Conservation (phyloP, 345 rosid species). For the Brassica napus region Da-Ae NC_063447.1:54306001-54306500, state of each 20-base stretch:
- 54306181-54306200: slow-evolving; percentile 65
- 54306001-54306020: slow-evolving; percentile 93
- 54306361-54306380: slow-evolving; percentile 78
- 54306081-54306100: slow-evolving; percentile 34
- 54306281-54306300: slow-evolving; percentile 91
- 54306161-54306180: slow-evolving; percentile 55
- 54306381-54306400: slow-evolving; percentile 83
- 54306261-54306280: slow-evolving; percentile 88
- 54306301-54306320: slow-evolving; percentile 63
- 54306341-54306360: slow-evolving; percentile 99
- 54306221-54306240: slow-evolving; percentile 95
- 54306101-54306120: slow-evolving; percentile 47
- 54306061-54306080: slow-evolving; percentile 25
- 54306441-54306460: slow-evolving; percentile 94
- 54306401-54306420: slow-evolving; percentile 83
- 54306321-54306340: slow-evolving; percentile 66
- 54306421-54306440: slow-evolving; percentile 81
- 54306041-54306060: slow-evolving; percentile 12
- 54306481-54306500: slow-evolving; percentile 72
- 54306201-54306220: slow-evolving; percentile 90
- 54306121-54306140: slow-evolving; percentile 51
- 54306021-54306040: slow-evolving; percentile 14
- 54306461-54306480: slow-evolving; percentile 72
- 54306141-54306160: slow-evolving; percentile 68
- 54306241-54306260: slow-evolving; percentile 87